Evolutionary conservation across 441 rosid genomes (phyloP).

Genomic region (Cnidoscolus chayamansa): DNA sequence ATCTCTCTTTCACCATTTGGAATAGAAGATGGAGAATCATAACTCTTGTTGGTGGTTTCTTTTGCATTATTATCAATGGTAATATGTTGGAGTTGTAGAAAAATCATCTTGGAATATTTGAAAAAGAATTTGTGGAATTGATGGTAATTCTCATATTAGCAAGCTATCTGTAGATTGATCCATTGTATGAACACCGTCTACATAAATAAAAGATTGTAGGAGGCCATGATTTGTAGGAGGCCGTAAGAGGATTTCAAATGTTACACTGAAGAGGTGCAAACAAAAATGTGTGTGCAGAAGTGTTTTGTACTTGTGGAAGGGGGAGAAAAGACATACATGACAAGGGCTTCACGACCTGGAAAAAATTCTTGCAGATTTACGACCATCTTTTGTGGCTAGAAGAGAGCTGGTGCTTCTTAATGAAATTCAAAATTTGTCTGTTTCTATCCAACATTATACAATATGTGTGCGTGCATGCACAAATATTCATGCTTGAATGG

Average conservation of each 20-base stretch:
- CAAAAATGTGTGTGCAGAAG: neutral
- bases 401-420: neutral
- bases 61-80: neutral
- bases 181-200: neutral
- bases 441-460: neutral
- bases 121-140: neutral
- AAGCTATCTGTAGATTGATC: neutral
- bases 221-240: no score
- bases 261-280: neutral
- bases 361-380: neutral
- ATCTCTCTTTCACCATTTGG: no score
- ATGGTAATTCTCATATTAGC: neutral
- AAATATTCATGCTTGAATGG: neutral
- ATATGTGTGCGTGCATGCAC: neutral
- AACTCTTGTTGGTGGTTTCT: neutral
- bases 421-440: neutral
- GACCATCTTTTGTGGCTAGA: neutral
- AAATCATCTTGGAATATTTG: neutral
- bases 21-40: no score
- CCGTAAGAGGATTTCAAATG: neutral
- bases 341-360: neutral
- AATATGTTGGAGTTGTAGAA: neutral
- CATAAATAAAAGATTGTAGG: no score
- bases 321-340: neutral
- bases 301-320: neutral